phyloP scores from a whole-genome alignment of 345 rosid genomes.

The Mercurialis annua region DNA sequence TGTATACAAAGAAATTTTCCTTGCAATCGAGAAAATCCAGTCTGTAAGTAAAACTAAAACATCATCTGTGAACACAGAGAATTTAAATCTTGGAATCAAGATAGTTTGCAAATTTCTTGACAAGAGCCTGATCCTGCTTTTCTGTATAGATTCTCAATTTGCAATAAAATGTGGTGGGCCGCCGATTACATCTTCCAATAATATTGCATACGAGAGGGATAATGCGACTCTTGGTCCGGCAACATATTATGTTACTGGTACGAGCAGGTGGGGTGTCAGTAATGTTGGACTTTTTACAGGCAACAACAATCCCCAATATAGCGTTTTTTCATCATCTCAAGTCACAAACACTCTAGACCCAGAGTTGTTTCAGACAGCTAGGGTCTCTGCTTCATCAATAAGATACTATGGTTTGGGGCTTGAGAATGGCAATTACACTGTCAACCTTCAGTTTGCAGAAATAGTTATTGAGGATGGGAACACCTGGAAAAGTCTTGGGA shows the following conservation, averaged over 20 bases:
- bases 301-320: conserved; percentile 31
- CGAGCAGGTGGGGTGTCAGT: conserved; percentile 45
- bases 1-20: conserved; percentile 69
- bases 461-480: conserved; percentile 16
- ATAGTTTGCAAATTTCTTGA: neutral
- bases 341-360: conserved; percentile 36
- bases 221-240: conserved; percentile 53
- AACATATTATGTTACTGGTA: conserved; percentile 42
- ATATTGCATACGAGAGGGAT: conserved; percentile 45
- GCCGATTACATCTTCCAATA: conserved; percentile 32
- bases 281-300: conserved; percentile 40
- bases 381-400: conserved; percentile 64
- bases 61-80: neutral
- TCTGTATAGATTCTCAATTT: conserved; percentile 47
- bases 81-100: neutral
- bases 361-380: conserved; percentile 50
- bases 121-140: neutral
- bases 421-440: conserved; percentile 70
- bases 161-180: conserved; percentile 68
- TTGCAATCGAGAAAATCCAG: conserved; percentile 52
- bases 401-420: conserved; percentile 82
- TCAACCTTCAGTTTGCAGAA: conserved; percentile 50
- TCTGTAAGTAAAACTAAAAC: conserved; percentile 42
- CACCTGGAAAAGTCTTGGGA: conserved; percentile 44
- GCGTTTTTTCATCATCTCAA: conserved; percentile 24